Evolutionary conservation across 495 filamentous ascomycete genomes (phyloP).

Genomic region (Annulohypoxylon stygium): DNA sequence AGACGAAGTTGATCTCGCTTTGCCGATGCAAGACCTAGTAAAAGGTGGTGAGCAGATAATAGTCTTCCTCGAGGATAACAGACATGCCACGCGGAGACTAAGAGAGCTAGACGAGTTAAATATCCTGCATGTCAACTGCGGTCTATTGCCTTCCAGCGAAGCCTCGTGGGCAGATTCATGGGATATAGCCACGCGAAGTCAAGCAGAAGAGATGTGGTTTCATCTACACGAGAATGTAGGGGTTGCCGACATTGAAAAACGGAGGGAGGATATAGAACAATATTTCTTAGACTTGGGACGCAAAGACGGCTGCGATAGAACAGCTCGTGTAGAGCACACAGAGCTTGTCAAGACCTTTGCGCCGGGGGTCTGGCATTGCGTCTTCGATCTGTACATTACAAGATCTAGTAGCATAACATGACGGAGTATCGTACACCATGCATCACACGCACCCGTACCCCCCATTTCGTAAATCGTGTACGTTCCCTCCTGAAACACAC

Average conservation of each 20-base stretch:
- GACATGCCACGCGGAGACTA: slow-evolving; percentile 65
- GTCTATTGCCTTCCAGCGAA: slow-evolving; percentile 78
- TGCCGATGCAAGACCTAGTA: slow-evolving; percentile 44
- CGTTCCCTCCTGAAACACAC: slow-evolving; percentile 1
- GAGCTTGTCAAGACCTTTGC: slow-evolving; percentile 91
- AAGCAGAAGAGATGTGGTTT: slow-evolving; percentile 68
- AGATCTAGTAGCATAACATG: slow-evolving; percentile 44
- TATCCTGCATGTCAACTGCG: slow-evolving; percentile 81
- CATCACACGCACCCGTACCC: not conserved
- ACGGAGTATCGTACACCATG: slow-evolving; percentile 19
- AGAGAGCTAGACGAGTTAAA: slow-evolving; percentile 37
- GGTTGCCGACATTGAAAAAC: slow-evolving; percentile 69
- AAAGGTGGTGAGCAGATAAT: slow-evolving; percentile 61
- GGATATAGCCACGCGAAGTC: slow-evolving; percentile 50
- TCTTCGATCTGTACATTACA: slow-evolving; percentile 79
- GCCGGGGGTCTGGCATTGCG: slow-evolving; percentile 90
- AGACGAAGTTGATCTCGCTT: slow-evolving; percentile 47
- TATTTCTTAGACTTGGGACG: slow-evolving; percentile 53
- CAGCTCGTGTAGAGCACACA: slow-evolving; percentile 72
- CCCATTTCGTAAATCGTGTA: slow-evolving; percentile 27
- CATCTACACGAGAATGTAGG: slow-evolving; percentile 92
- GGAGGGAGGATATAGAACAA: slow-evolving; percentile 61
- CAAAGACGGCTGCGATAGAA: slow-evolving; percentile 26
- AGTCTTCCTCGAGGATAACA: slow-evolving; percentile 81
- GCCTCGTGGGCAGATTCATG: slow-evolving; percentile 76